Evolutionary conservation across 1,139 yeast genomes (phyloP).

Genomic region (Scheffersomyces insectosa): DNA sequence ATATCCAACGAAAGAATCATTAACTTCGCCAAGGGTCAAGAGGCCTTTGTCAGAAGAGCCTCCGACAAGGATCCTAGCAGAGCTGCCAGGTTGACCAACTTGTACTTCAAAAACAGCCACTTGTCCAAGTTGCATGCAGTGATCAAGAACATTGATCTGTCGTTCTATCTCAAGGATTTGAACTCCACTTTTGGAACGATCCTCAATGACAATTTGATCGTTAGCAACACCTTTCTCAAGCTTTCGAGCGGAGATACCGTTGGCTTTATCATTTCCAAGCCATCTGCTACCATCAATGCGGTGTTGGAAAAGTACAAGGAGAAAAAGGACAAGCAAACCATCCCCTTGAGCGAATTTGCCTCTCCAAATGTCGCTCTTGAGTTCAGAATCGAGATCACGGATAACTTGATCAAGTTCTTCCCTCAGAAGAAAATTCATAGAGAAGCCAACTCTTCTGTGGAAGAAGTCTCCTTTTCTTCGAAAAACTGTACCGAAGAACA

Average conservation of each 20-base stretch:
- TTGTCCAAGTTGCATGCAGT: slow-evolving; percentile 36
- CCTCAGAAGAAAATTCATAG: slow-evolving; percentile 11
- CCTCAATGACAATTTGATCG: slow-evolving; percentile 26
- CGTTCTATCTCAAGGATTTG: slow-evolving; percentile 29
- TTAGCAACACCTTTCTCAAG: slow-evolving; percentile 12
- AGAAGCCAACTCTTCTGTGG: background rate
- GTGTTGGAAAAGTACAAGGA: slow-evolving; percentile 12
- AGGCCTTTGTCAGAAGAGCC: slow-evolving; percentile 25
- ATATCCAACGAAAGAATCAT: slow-evolving; percentile 19
- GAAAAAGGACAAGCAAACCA: slow-evolving; percentile 5
- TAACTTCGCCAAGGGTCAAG: slow-evolving; percentile 15
- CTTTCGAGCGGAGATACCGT: slow-evolving; percentile 26
- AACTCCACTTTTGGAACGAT: slow-evolving; percentile 45
- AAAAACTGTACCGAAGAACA: background rate
- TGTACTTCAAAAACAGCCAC: slow-evolving; percentile 33
- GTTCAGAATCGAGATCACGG: slow-evolving; percentile 17
- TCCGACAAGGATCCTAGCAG: slow-evolving; percentile 27
- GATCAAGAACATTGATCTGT: slow-evolving; percentile 14
- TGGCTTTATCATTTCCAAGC: slow-evolving; percentile 35
- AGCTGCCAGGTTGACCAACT: slow-evolving; percentile 25
- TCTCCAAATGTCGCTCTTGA: slow-evolving; percentile 25
- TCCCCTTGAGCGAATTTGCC: slow-evolving; percentile 26
- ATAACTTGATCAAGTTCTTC: slow-evolving; percentile 10
- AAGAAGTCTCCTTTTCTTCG: background rate
- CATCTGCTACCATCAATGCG: slow-evolving; percentile 22